Evolutionary conservation across 208 protist genomes (phyloP), one percentile per base, ranked within the genome.

Genomic region (Trypanosoma caninum): DNA sequence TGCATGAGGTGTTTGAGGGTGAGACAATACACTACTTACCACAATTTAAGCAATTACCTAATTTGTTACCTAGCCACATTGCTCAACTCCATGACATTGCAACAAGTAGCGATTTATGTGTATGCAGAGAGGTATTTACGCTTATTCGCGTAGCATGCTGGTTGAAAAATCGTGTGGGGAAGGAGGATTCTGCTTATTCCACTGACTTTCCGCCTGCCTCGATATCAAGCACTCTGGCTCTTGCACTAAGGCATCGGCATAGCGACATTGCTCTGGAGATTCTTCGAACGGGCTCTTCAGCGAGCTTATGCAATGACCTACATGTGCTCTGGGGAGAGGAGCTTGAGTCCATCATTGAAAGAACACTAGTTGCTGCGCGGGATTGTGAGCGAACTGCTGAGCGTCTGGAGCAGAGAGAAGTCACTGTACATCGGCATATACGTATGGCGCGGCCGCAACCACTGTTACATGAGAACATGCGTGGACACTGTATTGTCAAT

Each of bases 401-500:
- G n/a, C n/a, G n/a, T n/a, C n/a, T n/a, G n/a, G n/a, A n/a, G 41
- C 41, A 46, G 41, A 46, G 20, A 20, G 11, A 46, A 38, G 13
- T 38, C 23, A 20, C 25, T 40, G 18, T 23, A 22, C 30, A 35
- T 22, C 28, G 14, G 0, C 27, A 33, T n/a, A n/a, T n/a, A n/a
- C n/a, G n/a, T 20, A 13, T 20, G 18, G 67, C 27, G 9, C 56
- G 20, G 2, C 76, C 75, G 7, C 4, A 20, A 14, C 56, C 53
- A 11, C 56, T 82, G 37, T 52, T 82, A 6, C 69, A 74, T 16
- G 44, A 42, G 35, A 52, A 70, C 45, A 30, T 30, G 11, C 35
- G 56, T 9, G 31, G n/a, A 11, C 56, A 18, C 16, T 54, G 59
- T 9, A 51, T 46, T 16, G 8, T 48, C 2, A 65, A 58, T 16